Percentiles rank a stretch among this genome's conserved stretches.
These are phyloP conservation scores for Termitomyces sp. DNA, from an alignment of 768 basidiomycete species.

Conservation along the genomic window DNA sequence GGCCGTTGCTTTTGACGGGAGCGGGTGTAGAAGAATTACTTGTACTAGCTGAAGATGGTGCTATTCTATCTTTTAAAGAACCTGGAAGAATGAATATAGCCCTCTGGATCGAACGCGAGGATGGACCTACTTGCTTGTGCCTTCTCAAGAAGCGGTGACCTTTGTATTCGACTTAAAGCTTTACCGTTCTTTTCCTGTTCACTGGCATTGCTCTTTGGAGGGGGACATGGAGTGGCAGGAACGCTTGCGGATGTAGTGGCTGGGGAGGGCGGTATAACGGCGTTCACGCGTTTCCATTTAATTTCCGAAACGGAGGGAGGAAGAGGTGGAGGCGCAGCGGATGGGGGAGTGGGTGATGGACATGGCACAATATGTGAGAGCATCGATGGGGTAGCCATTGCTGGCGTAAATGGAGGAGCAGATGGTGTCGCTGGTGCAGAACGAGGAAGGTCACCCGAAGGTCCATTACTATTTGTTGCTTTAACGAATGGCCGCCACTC, in stretches of 20 bases:
- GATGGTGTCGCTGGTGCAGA: conserved; percentile 14
- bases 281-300: conserved; percentile 30
- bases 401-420: conserved; percentile 10
- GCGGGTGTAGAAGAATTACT: not conserved
- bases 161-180: not conserved
- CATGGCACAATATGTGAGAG: conserved; percentile 20
- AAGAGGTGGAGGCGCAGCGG: conserved; percentile 15
- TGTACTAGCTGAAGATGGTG: not conserved
- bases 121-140: conserved; percentile 10
- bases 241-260: not conserved
- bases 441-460: conserved; percentile 13
- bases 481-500: conserved; percentile 48
- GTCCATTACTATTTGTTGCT: conserved; percentile 10
- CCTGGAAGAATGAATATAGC: not conserved
- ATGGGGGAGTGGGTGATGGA: conserved; percentile 22
- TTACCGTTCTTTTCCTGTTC: not conserved
- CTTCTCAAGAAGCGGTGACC: conserved; percentile 1
- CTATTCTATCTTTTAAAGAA: conserved; percentile 13
- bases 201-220: not conserved
- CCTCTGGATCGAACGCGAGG: too few relatives aligned
- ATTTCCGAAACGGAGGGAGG: conserved; percentile 4
- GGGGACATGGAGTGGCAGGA: not conserved
- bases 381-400: not conserved
- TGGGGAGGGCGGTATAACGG: conserved; percentile 1
- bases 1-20: conserved; percentile 1